Percentiles rank a stretch among this genome's conserved stretches.
These are phyloP conservation scores for Meredithiella fracta DNA, from an alignment of 2,329 filamentous ascomycete genomes.

Conservation along the genomic window DNA sequence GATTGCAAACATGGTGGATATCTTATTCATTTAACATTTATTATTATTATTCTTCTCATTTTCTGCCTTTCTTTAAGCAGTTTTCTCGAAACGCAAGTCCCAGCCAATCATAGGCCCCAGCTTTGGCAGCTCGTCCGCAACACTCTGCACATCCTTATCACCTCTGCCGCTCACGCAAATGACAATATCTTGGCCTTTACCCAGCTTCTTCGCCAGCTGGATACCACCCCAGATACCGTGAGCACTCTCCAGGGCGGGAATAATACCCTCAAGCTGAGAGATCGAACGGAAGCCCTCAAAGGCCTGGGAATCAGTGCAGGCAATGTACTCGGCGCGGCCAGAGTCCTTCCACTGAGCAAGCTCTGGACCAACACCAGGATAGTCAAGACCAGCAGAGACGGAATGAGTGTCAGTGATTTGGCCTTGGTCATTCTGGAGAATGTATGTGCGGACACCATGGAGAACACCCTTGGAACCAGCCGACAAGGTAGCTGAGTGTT, in stretches of 20 bases:
- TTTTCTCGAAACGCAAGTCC: slow-evolving; percentile 43
- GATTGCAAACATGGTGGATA: no score
- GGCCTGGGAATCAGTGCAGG: slow-evolving; percentile 80
- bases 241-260: slow-evolving; percentile 83
- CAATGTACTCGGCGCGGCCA: slow-evolving; percentile 70
- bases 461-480: slow-evolving; percentile 82
- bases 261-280: slow-evolving; percentile 84
- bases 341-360: slow-evolving; percentile 85
- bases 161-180: slow-evolving; percentile 86
- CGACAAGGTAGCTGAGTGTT: slow-evolving; percentile 76
- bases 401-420: slow-evolving; percentile 94
- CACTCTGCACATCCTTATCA: slow-evolving; percentile 97
- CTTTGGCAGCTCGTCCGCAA: slow-evolving; percentile 81
- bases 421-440: slow-evolving; percentile 80
- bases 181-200: slow-evolving; percentile 74
- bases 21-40: no score
- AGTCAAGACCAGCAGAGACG: slow-evolving; percentile 89
- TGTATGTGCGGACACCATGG: slow-evolving; percentile 89
- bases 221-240: slow-evolving; percentile 85
- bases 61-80: neutral
- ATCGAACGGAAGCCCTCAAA: slow-evolving; percentile 75
- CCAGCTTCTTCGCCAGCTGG: slow-evolving; percentile 83
- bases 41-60: neutral
- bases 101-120: slow-evolving; percentile 76
- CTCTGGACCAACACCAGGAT: slow-evolving; percentile 91